These are phyloP conservation scores for Ceriops decandra DNA, from an alignment of 345 rosid genomes.

Conservation along the genomic window DNA sequence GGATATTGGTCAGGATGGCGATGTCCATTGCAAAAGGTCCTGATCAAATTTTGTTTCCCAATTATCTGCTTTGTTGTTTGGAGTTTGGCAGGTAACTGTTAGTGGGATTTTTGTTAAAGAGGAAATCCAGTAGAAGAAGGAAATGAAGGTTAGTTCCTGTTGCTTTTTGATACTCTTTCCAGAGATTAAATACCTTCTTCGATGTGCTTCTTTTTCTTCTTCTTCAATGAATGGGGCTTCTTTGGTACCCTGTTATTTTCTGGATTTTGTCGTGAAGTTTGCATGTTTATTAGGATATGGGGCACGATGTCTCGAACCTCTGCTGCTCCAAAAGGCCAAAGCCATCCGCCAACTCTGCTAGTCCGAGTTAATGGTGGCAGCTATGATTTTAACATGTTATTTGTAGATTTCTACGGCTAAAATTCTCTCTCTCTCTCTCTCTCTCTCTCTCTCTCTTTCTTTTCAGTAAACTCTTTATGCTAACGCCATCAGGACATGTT, in stretches of 20 bases:
- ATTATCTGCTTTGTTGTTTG: neutral
- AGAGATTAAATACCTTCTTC: no score
- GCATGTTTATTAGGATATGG: no score
- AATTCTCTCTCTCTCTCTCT: no score
- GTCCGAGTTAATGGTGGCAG: no score
- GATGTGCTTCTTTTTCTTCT: neutral
- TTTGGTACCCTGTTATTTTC: no score
- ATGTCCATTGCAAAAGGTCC: neutral
- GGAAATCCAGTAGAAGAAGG: no score
- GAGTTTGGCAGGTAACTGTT: neutral
- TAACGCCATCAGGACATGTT: neutral
- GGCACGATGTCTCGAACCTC: no score
- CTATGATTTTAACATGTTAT: neutral
- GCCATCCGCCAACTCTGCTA: no score
- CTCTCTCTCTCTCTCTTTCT: neutral
- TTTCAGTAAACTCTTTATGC: neutral
- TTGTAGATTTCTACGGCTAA: neutral
- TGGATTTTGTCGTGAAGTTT: no score
- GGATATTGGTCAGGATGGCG: neutral
- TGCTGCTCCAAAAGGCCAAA: no score
- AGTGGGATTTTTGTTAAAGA: neutral
- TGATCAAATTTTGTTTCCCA: neutral
- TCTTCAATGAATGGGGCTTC: neutral
- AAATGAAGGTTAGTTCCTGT: neutral
- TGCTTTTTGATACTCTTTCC: neutral